These are phyloP conservation scores for Aspergillus brunneoviolaceus DNA, from an alignment of 2,329 filamentous ascomycete species.

Conservation along the genomic window DNA sequence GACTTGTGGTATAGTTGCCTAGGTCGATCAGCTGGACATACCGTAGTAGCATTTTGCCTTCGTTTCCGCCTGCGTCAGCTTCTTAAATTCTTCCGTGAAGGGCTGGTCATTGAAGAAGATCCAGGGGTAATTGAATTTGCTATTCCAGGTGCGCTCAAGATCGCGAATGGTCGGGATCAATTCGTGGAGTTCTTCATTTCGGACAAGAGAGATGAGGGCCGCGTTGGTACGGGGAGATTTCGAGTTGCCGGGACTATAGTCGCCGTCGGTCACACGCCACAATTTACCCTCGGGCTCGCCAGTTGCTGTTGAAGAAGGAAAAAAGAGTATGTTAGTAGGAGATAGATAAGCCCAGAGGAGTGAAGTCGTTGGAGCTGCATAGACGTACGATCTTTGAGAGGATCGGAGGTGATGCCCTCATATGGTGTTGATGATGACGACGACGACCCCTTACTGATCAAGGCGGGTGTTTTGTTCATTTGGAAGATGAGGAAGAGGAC, in stretches of 20 bases:
- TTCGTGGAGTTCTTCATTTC: conserved; percentile 82
- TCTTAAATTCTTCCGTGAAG: conserved; percentile 92
- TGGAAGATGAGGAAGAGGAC: conserved; percentile 79
- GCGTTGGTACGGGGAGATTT: conserved; percentile 87
- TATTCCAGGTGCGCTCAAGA: conserved; percentile 92
- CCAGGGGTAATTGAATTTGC: conserved; percentile 99
- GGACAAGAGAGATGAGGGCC: conserved; percentile 85
- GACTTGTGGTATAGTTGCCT: background rate
- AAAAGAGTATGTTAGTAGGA: conserved; percentile 17
- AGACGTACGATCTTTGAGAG: conserved; percentile 77
- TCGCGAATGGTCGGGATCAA: conserved; percentile 88
- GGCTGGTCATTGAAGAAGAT: conserved; percentile 98
- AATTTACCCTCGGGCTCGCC: conserved; percentile 78
- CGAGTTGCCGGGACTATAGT: conserved; percentile 73
- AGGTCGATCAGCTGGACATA: conserved; percentile 38
- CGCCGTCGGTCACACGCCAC: conserved; percentile 68
- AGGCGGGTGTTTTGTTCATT: conserved; percentile 56
- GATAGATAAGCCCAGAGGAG: background rate
- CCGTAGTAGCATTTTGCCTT: conserved; percentile 86
- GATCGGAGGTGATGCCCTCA: conserved; percentile 71
- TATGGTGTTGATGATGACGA: conserved; percentile 22
- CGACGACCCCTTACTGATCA: conserved; percentile 42
- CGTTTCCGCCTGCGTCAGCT: conserved; percentile 73
- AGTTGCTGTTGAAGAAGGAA: conserved; percentile 58
- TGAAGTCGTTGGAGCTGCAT: background rate